Percentiles rank a stretch among this genome's conserved stretches.
Evolutionary conservation across 768 basidiomycete genomes (phyloP).

Genomic region (Tulasnella sp.): DNA sequence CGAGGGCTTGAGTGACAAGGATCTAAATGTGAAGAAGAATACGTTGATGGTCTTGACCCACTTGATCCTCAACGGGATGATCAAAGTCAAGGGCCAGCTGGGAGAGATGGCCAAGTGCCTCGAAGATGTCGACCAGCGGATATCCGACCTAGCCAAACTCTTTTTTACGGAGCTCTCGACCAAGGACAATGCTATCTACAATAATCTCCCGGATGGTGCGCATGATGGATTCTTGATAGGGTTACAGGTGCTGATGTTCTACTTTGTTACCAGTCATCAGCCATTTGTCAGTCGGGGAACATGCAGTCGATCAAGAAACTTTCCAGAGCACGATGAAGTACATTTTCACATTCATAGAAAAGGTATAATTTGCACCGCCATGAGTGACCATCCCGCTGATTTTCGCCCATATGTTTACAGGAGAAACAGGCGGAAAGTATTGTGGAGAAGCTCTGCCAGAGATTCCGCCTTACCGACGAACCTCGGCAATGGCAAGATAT

Average conservation of each 20-base stretch:
- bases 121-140: slow-evolving; percentile 77
- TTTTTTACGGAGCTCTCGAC: slow-evolving; percentile 95
- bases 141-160: slow-evolving; percentile 90
- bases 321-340: slow-evolving; percentile 92
- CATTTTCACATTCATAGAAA: slow-evolving; percentile 95
- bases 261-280: slow-evolving; percentile 62
- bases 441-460: slow-evolving; percentile 94
- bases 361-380: slow-evolving; percentile 41
- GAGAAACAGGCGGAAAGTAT: slow-evolving; percentile 98
- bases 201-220: slow-evolving; percentile 91
- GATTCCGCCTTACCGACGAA: slow-evolving; percentile 81
- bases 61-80: slow-evolving; percentile 95
- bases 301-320: slow-evolving; percentile 82
- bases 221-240: background rate
- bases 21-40: slow-evolving; percentile 94
- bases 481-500: slow-evolving; percentile 96
- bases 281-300: slow-evolving; percentile 81
- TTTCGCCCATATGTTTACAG: too few relatives aligned
- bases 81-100: slow-evolving; percentile 98
- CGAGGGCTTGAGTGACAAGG: slow-evolving; percentile 78
- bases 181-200: slow-evolving; percentile 98
- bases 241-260: background rate
- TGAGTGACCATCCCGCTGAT: too few relatives aligned
- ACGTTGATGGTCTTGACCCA: slow-evolving; percentile 98
- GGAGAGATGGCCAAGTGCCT: slow-evolving; percentile 99